Base-by-base conservation (phyloP, 805 yeast species). In the Wickerhamiella sorbophila region DNA sequence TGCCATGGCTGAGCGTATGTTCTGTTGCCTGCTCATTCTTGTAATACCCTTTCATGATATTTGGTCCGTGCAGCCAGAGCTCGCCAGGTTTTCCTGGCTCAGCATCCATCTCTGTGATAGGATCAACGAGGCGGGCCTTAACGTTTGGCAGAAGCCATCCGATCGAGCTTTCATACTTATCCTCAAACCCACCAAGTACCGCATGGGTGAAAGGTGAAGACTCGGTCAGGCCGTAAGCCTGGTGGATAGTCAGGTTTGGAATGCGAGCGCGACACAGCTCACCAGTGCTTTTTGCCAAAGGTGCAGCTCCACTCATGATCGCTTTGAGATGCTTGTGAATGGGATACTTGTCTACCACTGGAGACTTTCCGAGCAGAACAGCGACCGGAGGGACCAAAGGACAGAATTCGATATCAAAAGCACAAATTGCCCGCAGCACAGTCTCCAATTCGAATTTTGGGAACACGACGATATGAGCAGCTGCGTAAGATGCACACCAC, bases 41-140 rank as follows among this genome's bases (percentile, higher is more conserved):
- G 53, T 59, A 69, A 48, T 75, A 75, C 15, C 67, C 67, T 37
- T 48, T 52, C 56, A 72, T 71, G 31, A 71, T 61, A 48, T 71
- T 74, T 5, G 74, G 71, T 0, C 79, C 77, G 44, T 74, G 63
- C 9, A 75, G 42, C 49, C 73, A 56, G 36, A 75, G 60, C 55
- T 75, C 80, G 33, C 81, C 80, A 2, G 57, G 51, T 5, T 3
- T 31, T 12, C 39, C 33, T 9, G 75, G 74, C 16, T 70, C 60
- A 12, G 36, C 15, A 42, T 73, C 80, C 39, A 68, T 62, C 5
- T 55, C 55, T 2, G 51, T 48, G 4, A 52, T 53, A 4, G 50
- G 50, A 43, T 56, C 61, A 14, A 60, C 54, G 18, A 76, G 59
- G 45, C 70, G 63, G 48, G 74, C 62, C 50, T 75, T 79, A 17